These are phyloP conservation scores for Auricularia cornea DNA, from an alignment of 768 basidiomycete genomes.

Conservation along the genomic window DNA sequence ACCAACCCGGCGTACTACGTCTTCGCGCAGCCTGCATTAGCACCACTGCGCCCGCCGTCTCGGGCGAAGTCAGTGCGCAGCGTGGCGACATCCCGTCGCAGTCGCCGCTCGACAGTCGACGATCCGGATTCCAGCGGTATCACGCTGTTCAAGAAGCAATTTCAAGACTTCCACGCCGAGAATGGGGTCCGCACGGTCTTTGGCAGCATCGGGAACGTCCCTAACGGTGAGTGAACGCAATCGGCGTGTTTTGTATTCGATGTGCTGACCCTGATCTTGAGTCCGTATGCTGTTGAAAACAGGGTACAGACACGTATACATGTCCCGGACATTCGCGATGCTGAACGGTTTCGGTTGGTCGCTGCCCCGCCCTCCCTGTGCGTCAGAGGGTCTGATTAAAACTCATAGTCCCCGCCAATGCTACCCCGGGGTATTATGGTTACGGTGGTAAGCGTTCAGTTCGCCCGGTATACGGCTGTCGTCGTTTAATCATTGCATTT, in stretches of 20 bases:
- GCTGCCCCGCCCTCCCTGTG: neutral
- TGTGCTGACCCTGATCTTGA: constrained; percentile 20
- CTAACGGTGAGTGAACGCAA: constrained; percentile 50
- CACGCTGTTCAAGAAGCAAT: constrained; percentile 64
- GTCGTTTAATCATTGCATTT: neutral
- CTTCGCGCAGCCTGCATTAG: constrained; percentile 27
- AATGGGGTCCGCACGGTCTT: constrained; percentile 91
- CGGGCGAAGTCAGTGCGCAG: constrained; percentile 32
- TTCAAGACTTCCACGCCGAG: constrained; percentile 78
- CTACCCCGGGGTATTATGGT: constrained; percentile 87
- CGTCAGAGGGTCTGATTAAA: neutral
- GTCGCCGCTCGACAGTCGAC: neutral
- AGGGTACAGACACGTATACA: constrained; percentile 90
- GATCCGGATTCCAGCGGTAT: constrained; percentile 35
- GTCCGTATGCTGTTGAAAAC: constrained; percentile 91
- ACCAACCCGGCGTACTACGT: constrained; percentile 64
- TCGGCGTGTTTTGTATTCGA: neutral
- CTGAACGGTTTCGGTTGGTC: constrained; percentile 60
- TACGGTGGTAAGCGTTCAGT: constrained; percentile 51
- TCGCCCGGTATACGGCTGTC: neutral
- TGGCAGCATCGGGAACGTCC: constrained; percentile 85
- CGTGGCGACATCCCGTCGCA: constrained; percentile 12
- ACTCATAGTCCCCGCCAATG: constrained; percentile 54
- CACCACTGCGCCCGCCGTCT: constrained; percentile 26
- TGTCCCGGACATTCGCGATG: constrained; percentile 87